These are phyloP conservation scores for Pythium brachiatum DNA, from an alignment of 352 stramenopile genomes.

Conservation along the genomic window DNA sequence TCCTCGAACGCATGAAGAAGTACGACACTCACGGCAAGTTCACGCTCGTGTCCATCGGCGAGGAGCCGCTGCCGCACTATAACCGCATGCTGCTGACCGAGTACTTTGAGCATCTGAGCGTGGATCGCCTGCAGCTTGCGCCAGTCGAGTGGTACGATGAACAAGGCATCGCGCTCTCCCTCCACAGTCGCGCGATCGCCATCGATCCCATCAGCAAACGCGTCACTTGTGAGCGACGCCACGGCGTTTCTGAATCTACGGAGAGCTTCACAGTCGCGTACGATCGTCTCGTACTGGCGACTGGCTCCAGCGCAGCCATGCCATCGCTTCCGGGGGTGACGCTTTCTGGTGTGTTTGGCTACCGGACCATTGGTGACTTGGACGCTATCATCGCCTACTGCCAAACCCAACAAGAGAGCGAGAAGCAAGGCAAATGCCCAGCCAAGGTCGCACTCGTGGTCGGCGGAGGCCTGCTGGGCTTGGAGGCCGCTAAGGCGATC, in stretches of 20 bases:
- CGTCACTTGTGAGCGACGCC: slow-evolving; percentile 41
- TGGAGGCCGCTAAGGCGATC: slow-evolving; percentile 88
- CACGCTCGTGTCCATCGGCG: slow-evolving; percentile 89
- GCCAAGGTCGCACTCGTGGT: slow-evolving; percentile 50
- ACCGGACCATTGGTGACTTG: slow-evolving; percentile 92
- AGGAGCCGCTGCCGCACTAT: slow-evolving; percentile 90
- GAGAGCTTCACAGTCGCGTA: slow-evolving; percentile 71
- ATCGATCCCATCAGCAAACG: slow-evolving; percentile 79
- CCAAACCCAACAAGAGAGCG: slow-evolving; percentile 43
- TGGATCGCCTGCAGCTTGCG: slow-evolving; percentile 84
- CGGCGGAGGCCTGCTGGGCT: slow-evolving; percentile 81
- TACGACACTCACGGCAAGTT: slow-evolving; percentile 59
- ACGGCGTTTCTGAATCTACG: slow-evolving; percentile 25
- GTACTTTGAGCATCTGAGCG: slow-evolving; percentile 91
- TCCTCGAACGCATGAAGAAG: slow-evolving; percentile 77
- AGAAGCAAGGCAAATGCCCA: slow-evolving; percentile 19
- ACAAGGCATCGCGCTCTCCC: slow-evolving; percentile 69
- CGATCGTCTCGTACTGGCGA: slow-evolving; percentile 89
- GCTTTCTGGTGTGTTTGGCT: slow-evolving; percentile 90
- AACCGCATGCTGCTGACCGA: slow-evolving; percentile 92
- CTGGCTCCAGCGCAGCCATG: slow-evolving; percentile 86
- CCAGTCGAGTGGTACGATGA: slow-evolving; percentile 85
- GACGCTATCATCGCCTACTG: slow-evolving; percentile 85
- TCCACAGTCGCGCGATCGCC: slow-evolving; percentile 69
- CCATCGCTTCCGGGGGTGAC: slow-evolving; percentile 79